Percentiles rank a stretch among this genome's conserved stretches.
Conservation (phyloP, 805 yeast species). For the Starmerella sirachaensis region DNA sequence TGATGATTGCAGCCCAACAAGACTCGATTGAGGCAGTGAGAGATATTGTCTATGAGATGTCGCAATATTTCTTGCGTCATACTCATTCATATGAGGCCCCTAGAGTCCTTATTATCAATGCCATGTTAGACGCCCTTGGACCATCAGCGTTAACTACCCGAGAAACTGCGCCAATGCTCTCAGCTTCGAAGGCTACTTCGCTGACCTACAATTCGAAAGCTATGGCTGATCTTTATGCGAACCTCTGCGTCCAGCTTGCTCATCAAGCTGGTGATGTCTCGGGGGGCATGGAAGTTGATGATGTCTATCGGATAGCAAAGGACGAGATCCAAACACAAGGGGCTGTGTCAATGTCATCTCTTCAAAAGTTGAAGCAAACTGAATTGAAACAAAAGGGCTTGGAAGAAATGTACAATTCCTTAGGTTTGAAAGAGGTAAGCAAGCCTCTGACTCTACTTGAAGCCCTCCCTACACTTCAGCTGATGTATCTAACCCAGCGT, state of each 20-base stretch:
- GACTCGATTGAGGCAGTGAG: slow-evolving; percentile 26
- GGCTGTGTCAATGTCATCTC: too few relatives aligned
- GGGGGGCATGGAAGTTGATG: neutral
- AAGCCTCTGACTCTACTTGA: slow-evolving; percentile 1
- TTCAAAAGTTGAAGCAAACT: too few relatives aligned
- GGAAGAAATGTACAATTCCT: too few relatives aligned
- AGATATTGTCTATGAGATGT: slow-evolving; percentile 26
- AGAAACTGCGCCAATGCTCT: slow-evolving; percentile 11
- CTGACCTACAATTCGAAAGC: slow-evolving; percentile 17
- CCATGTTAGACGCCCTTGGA: slow-evolving; percentile 7
- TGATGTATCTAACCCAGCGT: neutral
- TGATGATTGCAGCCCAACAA: slow-evolving; percentile 31
- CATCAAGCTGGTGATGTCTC: neutral
- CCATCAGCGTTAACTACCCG: slow-evolving; percentile 2
- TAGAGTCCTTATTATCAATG: slow-evolving; percentile 13
- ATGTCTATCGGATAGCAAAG: neutral
- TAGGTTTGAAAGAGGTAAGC: too few relatives aligned
- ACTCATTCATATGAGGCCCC: slow-evolving; percentile 51
- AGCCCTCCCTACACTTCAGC: neutral
- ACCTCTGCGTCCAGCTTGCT: neutral
- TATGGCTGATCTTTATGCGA: slow-evolving; percentile 14
- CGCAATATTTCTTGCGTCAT: slow-evolving; percentile 38
- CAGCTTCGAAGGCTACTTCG: slow-evolving; percentile 15
- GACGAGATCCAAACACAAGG: too few relatives aligned
- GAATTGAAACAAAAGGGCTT: too few relatives aligned